A percentile compares a stretch with the other conserved stretches of the same genome.
These are phyloP conservation scores for Talaromyces sp. DNA, from an alignment of 2,329 filamentous ascomycete genomes.

Conservation along the genomic window DNA sequence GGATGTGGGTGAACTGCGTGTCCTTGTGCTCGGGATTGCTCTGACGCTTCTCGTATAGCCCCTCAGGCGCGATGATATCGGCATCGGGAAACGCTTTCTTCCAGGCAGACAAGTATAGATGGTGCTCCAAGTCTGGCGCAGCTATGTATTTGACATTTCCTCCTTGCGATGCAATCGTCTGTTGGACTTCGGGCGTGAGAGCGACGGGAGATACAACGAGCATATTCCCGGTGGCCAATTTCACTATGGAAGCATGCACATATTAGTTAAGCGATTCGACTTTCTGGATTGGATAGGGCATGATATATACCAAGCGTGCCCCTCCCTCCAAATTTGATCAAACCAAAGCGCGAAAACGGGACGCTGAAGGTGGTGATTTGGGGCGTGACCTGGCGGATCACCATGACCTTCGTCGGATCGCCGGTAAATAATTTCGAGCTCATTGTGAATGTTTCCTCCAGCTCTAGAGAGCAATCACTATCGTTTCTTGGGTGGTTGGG, in stretches of 20 bases:
- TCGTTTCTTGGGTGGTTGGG: neutral
- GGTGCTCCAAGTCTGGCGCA: constrained; percentile 86
- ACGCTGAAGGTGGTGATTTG: constrained; percentile 58
- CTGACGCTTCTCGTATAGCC: constrained; percentile 75
- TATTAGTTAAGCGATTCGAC: neutral
- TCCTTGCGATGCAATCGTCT: constrained; percentile 57
- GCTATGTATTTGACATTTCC: constrained; percentile 76
- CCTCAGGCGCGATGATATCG: constrained; percentile 75
- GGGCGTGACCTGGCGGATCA: constrained; percentile 78
- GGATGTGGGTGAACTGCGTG: constrained; percentile 63
- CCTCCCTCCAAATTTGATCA: constrained; percentile 76
- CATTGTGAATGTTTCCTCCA: constrained; percentile 38
- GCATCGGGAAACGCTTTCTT: constrained; percentile 71
- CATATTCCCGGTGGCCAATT: constrained; percentile 69
- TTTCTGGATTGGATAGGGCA: neutral
- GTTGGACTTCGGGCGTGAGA: constrained; percentile 68
- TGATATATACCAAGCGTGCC: constrained; percentile 66
- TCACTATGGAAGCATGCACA: constrained; percentile 51
- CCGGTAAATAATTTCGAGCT: constrained; percentile 60
- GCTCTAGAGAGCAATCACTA: neutral
- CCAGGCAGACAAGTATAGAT: constrained; percentile 89
- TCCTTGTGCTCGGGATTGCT: constrained; percentile 52
- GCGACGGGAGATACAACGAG: constrained; percentile 90
- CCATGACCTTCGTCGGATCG: constrained; percentile 78
- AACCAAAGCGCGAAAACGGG: constrained; percentile 78